Percentiles rank a stretch among this genome's conserved stretches.
These are phyloP conservation scores for Cutaneotrichosporon spelunceum DNA, from an alignment of 1,284 basidiomycete species.

Conservation along the genomic window DNA sequence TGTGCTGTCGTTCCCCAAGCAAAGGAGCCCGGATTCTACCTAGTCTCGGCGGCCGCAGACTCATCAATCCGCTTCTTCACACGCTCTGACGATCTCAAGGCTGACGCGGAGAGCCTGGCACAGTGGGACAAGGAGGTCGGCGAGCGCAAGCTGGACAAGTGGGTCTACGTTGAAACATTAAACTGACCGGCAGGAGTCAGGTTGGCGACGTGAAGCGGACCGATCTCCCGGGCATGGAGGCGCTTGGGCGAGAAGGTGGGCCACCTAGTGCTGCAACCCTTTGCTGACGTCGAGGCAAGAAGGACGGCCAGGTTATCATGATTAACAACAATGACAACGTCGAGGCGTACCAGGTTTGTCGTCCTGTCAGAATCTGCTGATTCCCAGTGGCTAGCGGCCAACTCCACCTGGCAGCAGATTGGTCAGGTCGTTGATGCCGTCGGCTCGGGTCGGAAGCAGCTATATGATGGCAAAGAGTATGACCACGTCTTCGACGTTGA, in stretches of 20 bases:
- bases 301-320: constrained; percentile 90
- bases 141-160: constrained; percentile 52
- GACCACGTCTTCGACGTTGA: constrained; percentile 99
- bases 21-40: constrained; percentile 65
- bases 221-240: constrained; percentile 80
- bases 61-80: constrained; percentile 85
- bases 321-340: constrained; percentile 71
- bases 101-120: constrained; percentile 63
- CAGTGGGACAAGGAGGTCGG: constrained; percentile 70
- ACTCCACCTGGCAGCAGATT: constrained; percentile 79
- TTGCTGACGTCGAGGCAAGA: constrained; percentile 62
- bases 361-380: neutral
- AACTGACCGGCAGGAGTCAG: constrained; percentile 59
- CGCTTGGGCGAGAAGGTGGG: constrained; percentile 67
- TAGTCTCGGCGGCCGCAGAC: constrained; percentile 87
- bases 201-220: constrained; percentile 89
- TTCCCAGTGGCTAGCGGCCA: constrained; percentile 68
- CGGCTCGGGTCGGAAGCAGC: constrained; percentile 77
- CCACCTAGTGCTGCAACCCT: neutral
- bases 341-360: constrained; percentile 69
- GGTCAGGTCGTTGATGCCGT: constrained; percentile 95
- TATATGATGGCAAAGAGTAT: constrained; percentile 88
- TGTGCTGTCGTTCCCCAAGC: constrained; percentile 58
- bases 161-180: constrained; percentile 6
- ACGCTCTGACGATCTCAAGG: constrained; percentile 67